These are phyloP conservation scores for Pseudogymnoascus sp. DNA, from an alignment of 2,329 filamentous ascomycete genomes.

Conservation along the genomic window DNA sequence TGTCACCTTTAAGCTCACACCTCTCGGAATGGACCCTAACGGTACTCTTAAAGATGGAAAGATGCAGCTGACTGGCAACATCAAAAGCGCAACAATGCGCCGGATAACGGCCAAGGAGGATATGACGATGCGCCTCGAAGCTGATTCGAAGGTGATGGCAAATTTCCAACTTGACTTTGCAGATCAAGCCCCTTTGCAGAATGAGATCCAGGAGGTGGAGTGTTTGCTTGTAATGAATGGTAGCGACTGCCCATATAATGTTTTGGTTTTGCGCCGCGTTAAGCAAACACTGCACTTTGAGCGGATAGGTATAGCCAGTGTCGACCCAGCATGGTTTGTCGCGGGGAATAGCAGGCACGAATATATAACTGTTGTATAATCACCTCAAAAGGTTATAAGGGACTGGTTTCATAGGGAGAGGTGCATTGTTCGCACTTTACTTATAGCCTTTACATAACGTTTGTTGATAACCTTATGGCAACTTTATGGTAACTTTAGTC, in stretches of 20 bases:
- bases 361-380: conserved; percentile 11
- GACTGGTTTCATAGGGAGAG: neutral
- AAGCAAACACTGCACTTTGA: conserved; percentile 10
- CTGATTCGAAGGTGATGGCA: neutral
- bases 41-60: conserved; percentile 9
- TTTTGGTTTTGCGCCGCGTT: conserved; percentile 9
- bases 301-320: conserved; percentile 10
- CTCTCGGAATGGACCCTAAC: conserved; percentile 7
- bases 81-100: conserved; percentile 7
- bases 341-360: conserved; percentile 1
- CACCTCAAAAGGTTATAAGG: neutral
- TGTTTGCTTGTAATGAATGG: conserved; percentile 10
- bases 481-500: no score
- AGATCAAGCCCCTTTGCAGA: neutral
- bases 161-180: conserved; percentile 8
- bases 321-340: conserved; percentile 12
- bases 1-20: conserved; percentile 7
- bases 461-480: no score
- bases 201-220: neutral
- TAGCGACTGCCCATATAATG: neutral
- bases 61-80: conserved; percentile 8
- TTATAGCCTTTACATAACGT: no score
- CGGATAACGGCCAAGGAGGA: neutral
- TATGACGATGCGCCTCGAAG: conserved; percentile 4
- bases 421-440: no score